Percentiles rank a stretch among this genome's conserved stretches.
Evolutionary conservation across 2,329 filamentous ascomycete genomes (phyloP).

Genomic region (Penicillium sp.): DNA sequence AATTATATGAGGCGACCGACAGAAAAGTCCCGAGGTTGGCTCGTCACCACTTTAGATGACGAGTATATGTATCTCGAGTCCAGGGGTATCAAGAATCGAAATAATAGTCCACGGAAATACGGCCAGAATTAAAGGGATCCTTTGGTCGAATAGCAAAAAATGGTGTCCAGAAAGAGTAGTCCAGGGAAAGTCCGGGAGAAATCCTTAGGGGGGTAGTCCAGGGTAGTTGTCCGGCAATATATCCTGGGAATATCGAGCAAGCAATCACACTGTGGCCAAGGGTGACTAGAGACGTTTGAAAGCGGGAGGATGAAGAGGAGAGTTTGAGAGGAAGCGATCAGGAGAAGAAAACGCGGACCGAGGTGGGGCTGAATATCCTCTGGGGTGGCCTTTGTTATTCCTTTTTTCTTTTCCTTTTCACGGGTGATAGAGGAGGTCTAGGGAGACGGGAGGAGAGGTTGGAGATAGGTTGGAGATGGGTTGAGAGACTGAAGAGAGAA

Average conservation of each 20-base stretch:
- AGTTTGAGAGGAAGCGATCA: constrained; percentile 1
- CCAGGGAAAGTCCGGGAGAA: constrained; percentile 6
- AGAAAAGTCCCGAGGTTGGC: constrained; percentile 9
- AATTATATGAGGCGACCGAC: constrained; percentile 15
- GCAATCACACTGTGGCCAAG: constrained; percentile 5
- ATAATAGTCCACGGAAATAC: constrained; percentile 8
- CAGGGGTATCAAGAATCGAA: not conserved
- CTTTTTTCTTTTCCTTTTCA: not conserved
- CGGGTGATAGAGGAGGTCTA: not conserved
- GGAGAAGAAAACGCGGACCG: constrained; percentile 3
- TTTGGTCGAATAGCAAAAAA: constrained; percentile 10
- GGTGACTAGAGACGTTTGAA: constrained; percentile 13
- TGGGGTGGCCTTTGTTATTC: not conserved
- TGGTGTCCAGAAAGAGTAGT: constrained; percentile 7
- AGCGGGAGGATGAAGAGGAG: constrained; percentile 3
- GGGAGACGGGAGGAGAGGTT: constrained; percentile 5
- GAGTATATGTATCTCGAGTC: constrained; percentile 1
- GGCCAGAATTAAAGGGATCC: constrained; percentile 9
- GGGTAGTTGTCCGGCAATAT: constrained; percentile 19
- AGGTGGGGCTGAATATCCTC: constrained; percentile 7
- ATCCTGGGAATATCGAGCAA: constrained; percentile 16
- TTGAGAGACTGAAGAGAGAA: constrained; percentile 7
- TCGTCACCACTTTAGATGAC: constrained; percentile 16
- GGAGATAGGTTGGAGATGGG: too few species aligned
- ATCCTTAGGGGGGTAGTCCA: constrained; percentile 11